Base-by-base conservation (phyloP, 2,329 filamentous ascomycete species). In the Penicillium griseofulvum region DNA sequence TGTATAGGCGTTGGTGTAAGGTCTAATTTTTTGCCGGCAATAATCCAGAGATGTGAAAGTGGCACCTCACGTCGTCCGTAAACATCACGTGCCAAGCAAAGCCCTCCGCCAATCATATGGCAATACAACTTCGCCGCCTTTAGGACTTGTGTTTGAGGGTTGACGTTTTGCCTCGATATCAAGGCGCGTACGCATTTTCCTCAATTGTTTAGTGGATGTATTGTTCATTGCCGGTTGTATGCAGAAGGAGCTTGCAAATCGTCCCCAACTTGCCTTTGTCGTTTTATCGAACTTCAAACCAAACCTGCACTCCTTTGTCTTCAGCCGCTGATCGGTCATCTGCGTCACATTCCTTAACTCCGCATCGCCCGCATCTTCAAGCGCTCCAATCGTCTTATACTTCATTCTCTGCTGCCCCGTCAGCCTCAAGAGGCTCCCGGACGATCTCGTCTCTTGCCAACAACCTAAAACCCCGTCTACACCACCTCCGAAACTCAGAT, bases 191-290 rank as follows among this genome's bases (percentile, higher is more conserved):
- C 26, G 31, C 17, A 47, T 39, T 47, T 39, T 14, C 44, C 36
- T 44, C 37, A 54, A 54, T 54, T 37, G 28, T 34, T 29, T 43
- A 22, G 68, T 71, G 70, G 66, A 74, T 74, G 72, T 72, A 68
- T 70, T 64, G 59, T 55, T 63, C 54, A 62, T 67, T 66, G 65
- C 59, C 66, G 44, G 56, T 50, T 59, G 51, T 55, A 47, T 68
- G 59, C 63, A 68, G 61, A 69, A 68, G 66, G 66, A 65, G 68
- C 61, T 58, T 64, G 52, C 62, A 61, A 57, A 58, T 68, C 56
- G 56, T 62, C 65, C 2, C 29, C 24, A 14, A n/a, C 19, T 34
- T 2, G 1, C 37, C 38, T 33, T 22, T 42, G n/a, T 19, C 19
- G 1, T 26, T 16, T 26, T 43, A 19, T 50, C 37, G 16, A 50